These are phyloP conservation scores for Salvia rosmarinus DNA, from an alignment of 257 asterid species.

Conservation along the genomic window DNA sequence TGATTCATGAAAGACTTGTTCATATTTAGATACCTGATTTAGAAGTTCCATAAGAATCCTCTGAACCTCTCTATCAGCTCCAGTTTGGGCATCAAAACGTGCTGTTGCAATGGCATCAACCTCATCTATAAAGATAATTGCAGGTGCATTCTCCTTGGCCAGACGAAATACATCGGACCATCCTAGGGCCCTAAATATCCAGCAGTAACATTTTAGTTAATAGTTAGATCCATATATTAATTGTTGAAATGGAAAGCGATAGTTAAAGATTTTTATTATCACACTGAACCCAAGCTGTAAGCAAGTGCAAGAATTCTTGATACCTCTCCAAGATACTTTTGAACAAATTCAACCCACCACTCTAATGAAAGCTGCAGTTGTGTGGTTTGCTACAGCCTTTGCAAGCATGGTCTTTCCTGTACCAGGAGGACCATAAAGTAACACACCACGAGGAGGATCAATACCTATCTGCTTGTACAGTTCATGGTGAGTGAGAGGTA, in stretches of 20 bases:
- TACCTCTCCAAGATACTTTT: conserved; percentile 86
- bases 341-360: conserved; percentile 78
- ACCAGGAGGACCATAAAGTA: conserved; percentile 79
- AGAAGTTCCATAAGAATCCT: conserved; percentile 72
- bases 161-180: conserved; percentile 87
- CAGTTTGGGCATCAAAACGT: conserved; percentile 80
- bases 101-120: conserved; percentile 88
- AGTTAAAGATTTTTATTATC: neutral
- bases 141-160: conserved; percentile 80
- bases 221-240: neutral
- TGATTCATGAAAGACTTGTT: neutral
- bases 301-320: neutral
- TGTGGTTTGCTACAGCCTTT: conserved; percentile 75
- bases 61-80: conserved; percentile 86
- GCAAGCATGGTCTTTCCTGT: conserved; percentile 84
- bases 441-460: conserved; percentile 71
- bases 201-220: neutral
- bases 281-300: conserved; percentile 27
- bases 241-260: neutral
- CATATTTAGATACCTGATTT: conserved; percentile 51
- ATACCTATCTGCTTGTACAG: conserved; percentile 66
- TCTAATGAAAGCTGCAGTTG: conserved; percentile 62
- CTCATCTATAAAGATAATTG: conserved; percentile 76
- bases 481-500: conserved; percentile 69
- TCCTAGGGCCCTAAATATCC: conserved; percentile 56